Evolutionary conservation across 2,329 filamentous ascomycete genomes (phyloP).

Genomic region (Fusarium tricinctum): DNA sequence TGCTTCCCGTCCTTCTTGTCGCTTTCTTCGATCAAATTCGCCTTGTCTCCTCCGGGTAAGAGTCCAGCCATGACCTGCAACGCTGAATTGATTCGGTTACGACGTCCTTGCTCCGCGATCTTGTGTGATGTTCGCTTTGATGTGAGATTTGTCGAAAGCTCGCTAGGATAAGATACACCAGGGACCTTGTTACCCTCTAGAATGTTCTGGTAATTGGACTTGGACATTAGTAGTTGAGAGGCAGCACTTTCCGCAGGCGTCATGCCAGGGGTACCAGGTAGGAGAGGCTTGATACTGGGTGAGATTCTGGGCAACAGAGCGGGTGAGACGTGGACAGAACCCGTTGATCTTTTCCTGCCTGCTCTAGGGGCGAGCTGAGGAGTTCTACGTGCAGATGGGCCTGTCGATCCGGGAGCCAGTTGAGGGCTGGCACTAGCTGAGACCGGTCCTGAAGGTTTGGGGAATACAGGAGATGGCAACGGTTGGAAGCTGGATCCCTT

Average conservation of each 20-base stretch:
- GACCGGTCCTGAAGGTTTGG: conserved; percentile 56
- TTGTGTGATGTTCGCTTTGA: conserved; percentile 98
- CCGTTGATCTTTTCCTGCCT: conserved; percentile 79
- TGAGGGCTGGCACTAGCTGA: conserved; percentile 78
- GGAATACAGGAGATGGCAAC: conserved; percentile 63
- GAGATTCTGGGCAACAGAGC: conserved; percentile 91
- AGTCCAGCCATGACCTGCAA: conserved; percentile 91
- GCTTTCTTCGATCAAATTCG: conserved; percentile 59
- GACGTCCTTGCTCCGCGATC: conserved; percentile 93
- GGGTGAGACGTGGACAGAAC: conserved; percentile 84
- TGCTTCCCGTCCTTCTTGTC: conserved; percentile 65
- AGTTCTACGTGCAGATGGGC: conserved; percentile 65
- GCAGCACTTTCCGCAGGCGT: conserved; percentile 70
- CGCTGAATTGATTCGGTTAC: conserved; percentile 95
- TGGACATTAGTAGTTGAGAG: conserved; percentile 86
- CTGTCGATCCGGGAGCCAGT: conserved; percentile 65
- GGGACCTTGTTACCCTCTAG: conserved; percentile 92
- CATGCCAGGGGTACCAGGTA: conserved; percentile 72
- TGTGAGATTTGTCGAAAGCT: conserved; percentile 91
- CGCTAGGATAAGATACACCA: conserved; percentile 90
- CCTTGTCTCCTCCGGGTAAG: conserved; percentile 72
- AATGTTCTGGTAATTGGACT: conserved; percentile 98
- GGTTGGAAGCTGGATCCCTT: conserved; percentile 67
- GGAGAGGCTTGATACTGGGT: conserved; percentile 91
- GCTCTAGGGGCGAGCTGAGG: conserved; percentile 69